Conservation (phyloP, 2,329 filamentous ascomycete species). For the Emericellopsis atlantica region DNA sequence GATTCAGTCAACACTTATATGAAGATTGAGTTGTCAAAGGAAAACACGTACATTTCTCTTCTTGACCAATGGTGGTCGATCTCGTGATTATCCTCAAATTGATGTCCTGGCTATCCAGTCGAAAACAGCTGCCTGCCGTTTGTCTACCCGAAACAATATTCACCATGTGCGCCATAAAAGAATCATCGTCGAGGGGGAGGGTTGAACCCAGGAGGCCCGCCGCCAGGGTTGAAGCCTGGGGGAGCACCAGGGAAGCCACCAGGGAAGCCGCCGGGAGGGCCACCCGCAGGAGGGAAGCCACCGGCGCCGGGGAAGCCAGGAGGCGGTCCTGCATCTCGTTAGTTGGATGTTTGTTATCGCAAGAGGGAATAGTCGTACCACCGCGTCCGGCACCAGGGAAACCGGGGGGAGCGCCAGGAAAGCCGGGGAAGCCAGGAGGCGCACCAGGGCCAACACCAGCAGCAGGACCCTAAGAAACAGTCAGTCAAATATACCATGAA, state of each 20-base stretch:
- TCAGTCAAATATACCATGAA: slow-evolving; percentile 7
- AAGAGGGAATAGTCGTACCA: slow-evolving; percentile 31
- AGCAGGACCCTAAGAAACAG: slow-evolving; percentile 52
- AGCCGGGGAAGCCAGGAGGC: slow-evolving; percentile 44
- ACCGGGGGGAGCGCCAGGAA: slow-evolving; percentile 34
- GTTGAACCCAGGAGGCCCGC: slow-evolving; percentile 63
- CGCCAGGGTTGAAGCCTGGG: slow-evolving; percentile 37
- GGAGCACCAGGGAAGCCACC: slow-evolving; percentile 32
- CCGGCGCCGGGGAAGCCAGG: slow-evolving; percentile 30
- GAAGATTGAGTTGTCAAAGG: slow-evolving; percentile 3
- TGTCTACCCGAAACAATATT: too few relatives aligned
- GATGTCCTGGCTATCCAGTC: too few relatives aligned
- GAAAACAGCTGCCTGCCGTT: too few relatives aligned
- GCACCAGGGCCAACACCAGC: slow-evolving; percentile 67
- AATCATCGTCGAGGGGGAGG: slow-evolving; percentile 50
- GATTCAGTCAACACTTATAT: too few relatives aligned
- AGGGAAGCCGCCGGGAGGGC: slow-evolving; percentile 24
- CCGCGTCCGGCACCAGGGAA: slow-evolving; percentile 36
- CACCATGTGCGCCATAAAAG: slow-evolving; percentile 1
- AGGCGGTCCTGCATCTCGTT: slow-evolving; percentile 16
- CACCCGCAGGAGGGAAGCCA: slow-evolving; percentile 30
- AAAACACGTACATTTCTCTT: slow-evolving; percentile 16
- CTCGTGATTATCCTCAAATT: neutral
- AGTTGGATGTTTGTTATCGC: slow-evolving; percentile 16
- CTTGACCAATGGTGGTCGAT: slow-evolving; percentile 7